Percentiles rank a stretch among this genome's conserved stretches.
These are phyloP conservation scores for Alternaria rosae DNA, from an alignment of 2,329 filamentous ascomycete species.

Conservation along the genomic window DNA sequence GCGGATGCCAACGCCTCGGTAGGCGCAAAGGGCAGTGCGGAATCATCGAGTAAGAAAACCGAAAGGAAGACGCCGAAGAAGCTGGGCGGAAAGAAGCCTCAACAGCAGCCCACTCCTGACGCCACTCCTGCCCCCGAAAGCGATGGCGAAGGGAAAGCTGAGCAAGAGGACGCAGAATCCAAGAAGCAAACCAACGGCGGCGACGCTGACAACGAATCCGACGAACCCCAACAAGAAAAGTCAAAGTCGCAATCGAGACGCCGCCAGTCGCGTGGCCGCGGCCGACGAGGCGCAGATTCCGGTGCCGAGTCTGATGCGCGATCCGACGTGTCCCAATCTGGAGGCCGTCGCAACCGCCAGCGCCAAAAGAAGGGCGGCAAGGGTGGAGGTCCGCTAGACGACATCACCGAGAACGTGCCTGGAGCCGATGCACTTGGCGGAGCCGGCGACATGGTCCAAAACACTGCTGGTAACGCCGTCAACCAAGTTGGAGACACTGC, in stretches of 20 bases:
- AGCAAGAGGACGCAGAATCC: constrained; percentile 50
- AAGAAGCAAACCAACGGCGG: constrained; percentile 44
- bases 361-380: constrained; percentile 57
- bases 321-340: constrained; percentile 61
- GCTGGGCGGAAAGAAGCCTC: constrained; percentile 55
- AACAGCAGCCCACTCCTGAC: constrained; percentile 56
- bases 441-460: constrained; percentile 63
- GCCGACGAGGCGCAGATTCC: constrained; percentile 55
- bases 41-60: constrained; percentile 54
- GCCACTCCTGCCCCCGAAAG: constrained; percentile 57
- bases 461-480: constrained; percentile 63
- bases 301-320: constrained; percentile 64
- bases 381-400: constrained; percentile 60
- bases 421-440: constrained; percentile 62
- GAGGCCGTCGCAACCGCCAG: constrained; percentile 65
- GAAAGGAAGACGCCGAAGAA: constrained; percentile 60
- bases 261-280: constrained; percentile 59
- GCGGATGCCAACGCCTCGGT: constrained; percentile 47
- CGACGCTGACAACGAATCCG: constrained; percentile 49
- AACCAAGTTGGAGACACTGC: constrained; percentile 53
- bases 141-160: constrained; percentile 53
- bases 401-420: constrained; percentile 62
- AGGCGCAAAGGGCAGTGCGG: constrained; percentile 47
- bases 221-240: constrained; percentile 57
- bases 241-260: constrained; percentile 56